phyloP scores from a whole-genome alignment of 2,329 filamentous ascomycete genomes.

The Talaromyces pinophilus region DNA sequence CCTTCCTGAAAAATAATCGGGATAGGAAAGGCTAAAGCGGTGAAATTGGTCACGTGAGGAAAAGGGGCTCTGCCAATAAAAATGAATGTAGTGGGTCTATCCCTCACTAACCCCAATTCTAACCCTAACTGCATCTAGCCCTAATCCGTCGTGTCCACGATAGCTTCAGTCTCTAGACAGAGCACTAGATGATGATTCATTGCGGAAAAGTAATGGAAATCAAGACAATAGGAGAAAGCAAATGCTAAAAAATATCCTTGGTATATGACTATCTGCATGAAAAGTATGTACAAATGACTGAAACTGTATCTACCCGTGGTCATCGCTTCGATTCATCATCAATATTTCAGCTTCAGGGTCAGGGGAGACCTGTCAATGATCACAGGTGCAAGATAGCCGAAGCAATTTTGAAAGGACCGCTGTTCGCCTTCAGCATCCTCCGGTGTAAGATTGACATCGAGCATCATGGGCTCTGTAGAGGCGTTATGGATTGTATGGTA shows the following conservation, averaged over 20 bases:
- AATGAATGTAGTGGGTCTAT: background rate
- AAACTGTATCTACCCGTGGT: no score
- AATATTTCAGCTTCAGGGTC: background rate
- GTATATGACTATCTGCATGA: background rate
- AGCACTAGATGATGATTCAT: background rate
- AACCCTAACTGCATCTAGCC: background rate
- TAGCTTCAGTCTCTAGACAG: background rate
- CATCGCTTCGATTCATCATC: background rate
- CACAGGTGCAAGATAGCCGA: no score
- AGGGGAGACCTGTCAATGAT: background rate
- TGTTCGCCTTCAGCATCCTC: no score
- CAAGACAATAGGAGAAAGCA: background rate
- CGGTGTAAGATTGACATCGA: no score
- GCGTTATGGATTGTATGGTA: no score
- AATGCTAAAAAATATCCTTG: background rate
- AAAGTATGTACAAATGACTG: background rate
- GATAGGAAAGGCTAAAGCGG: constrained; percentile 5
- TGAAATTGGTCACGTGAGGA: background rate
- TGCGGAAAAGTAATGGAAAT: background rate
- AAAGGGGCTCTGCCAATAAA: background rate
- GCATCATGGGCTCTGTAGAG: no score
- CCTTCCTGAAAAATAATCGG: constrained; percentile 6
- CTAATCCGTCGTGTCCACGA: background rate
- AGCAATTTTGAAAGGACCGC: no score
- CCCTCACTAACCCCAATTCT: background rate